Evolutionary conservation across 805 yeast species (phyloP), one percentile per base, ranked within the genome.

Genomic region (Wickerhamomyces pijperi): DNA sequence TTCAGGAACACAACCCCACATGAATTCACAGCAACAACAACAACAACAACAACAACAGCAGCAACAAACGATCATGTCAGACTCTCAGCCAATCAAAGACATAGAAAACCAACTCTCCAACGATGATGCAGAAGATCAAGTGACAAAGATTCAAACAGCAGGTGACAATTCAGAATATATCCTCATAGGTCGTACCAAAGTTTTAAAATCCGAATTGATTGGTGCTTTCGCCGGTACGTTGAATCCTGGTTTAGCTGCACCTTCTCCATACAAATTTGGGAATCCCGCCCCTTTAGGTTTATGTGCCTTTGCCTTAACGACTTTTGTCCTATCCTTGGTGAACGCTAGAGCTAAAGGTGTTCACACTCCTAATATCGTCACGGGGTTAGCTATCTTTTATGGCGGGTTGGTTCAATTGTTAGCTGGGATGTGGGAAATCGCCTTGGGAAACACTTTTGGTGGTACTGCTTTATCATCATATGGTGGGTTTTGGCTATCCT

Each of bases 161-260:
- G 71, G 70, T 16, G 62, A 55, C 3, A 80, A 77, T 49, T 76
- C 76, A 33, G 81, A 80, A 35, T 78, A 74, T 54, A 67, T 85
- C 41, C 74, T 66, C 45, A 72, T 85, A 46, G 95, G 95, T 4
- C 70, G 76, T 50, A 77, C 80, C 45, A 78, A 72, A 56, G 85
- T 80, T 44, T 65, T 74, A 40, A 73, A 69, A 48, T 57, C 67
- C 38, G 88, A 82, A 37, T 64, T 82, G 41, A 60, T 65, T 38
- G 59, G 59, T 19, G 90, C 90, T 2, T 82, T 82, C 46, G 95
- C 94, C 58, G 95, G 95, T 78, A 69, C 82, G 16, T 63, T 82
- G 55, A 77, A 78, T 47, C 85, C 92, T 19, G 90, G 85, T 66
- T 36, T 65, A 40, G 58, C 73, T 21, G 67, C 71, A n/a, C 70